These are phyloP conservation scores for Verticillium dahliae DNA, from an alignment of 2,329 filamentous ascomycete species.

Conservation along the genomic window DNA sequence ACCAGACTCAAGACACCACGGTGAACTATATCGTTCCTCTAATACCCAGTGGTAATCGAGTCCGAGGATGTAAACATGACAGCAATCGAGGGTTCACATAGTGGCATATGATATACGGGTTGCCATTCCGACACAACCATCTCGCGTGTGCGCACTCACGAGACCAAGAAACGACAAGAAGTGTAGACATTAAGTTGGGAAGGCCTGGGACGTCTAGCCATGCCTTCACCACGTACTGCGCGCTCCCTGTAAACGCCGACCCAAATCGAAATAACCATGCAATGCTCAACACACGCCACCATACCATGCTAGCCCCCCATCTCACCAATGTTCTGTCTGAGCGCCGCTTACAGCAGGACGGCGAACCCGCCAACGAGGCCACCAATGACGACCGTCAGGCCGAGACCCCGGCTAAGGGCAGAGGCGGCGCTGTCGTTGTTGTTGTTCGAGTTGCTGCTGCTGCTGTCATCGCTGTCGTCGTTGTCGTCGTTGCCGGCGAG, in stretches of 20 bases:
- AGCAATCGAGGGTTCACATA: no score
- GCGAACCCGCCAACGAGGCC: slow-evolving; percentile 33
- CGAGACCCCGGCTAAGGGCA: slow-evolving; percentile 27
- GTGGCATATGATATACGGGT: no score
- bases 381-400: slow-evolving; percentile 28
- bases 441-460: slow-evolving; percentile 3
- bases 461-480: background rate
- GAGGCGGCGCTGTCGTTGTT: slow-evolving; percentile 19
- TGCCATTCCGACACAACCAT: no score
- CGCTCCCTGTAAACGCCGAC: background rate
- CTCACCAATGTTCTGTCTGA: background rate
- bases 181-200: background rate
- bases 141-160: background rate
- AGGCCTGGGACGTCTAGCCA: background rate
- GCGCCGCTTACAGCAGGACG: slow-evolving; percentile 20
- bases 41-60: no score
- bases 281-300: background rate
- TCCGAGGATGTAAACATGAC: no score
- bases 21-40: no score
- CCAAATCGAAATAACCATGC: background rate
- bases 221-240: background rate
- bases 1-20: no score
- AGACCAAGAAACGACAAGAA: background rate
- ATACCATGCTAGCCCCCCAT: background rate
- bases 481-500: slow-evolving; percentile 5